These are phyloP conservation scores for Claviceps sp. DNA, from an alignment of 2,329 filamentous ascomycete species.

Conservation along the genomic window DNA sequence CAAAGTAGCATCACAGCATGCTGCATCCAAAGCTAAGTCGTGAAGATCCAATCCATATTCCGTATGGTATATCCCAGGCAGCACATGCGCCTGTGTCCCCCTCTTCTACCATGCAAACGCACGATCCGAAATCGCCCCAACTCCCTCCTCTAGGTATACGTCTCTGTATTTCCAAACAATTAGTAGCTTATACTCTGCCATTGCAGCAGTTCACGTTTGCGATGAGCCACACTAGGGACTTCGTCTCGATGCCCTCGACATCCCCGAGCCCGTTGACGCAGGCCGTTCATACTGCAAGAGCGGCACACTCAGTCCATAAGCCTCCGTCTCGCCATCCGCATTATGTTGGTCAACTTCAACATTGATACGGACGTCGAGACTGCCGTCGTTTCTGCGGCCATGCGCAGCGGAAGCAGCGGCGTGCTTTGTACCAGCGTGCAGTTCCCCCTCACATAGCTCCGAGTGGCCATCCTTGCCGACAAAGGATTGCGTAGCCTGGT, in stretches of 20 bases:
- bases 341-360: conserved; percentile 82
- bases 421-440: conserved; percentile 65
- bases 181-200: too few species aligned
- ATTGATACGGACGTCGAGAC: conserved; percentile 71
- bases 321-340: conserved; percentile 62
- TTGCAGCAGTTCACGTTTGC: background rate
- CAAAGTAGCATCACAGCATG: too few species aligned
- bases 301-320: conserved; percentile 81
- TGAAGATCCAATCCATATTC: too few species aligned
- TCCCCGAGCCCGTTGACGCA: background rate
- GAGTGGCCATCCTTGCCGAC: conserved; percentile 51
- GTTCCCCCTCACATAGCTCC: conserved; percentile 62
- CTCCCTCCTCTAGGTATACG: too few species aligned
- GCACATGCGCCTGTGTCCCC: background rate
- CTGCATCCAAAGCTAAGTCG: too few species aligned
- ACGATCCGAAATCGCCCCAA: too few species aligned
- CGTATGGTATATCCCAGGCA: too few species aligned
- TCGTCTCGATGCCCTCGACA: conserved; percentile 5
- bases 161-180: too few species aligned
- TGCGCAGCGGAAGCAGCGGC: conserved; percentile 50
- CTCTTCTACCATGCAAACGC: background rate
- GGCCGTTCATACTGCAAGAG: conserved; percentile 33
- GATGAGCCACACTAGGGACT: background rate
- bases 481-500: conserved; percentile 15
- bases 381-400: conserved; percentile 41